Percentiles rank a stretch among this genome's conserved stretches.
These are phyloP conservation scores for Coccomyxa sp. DNA, from an alignment of 139 green algal genomes.

Conservation along the genomic window DNA sequence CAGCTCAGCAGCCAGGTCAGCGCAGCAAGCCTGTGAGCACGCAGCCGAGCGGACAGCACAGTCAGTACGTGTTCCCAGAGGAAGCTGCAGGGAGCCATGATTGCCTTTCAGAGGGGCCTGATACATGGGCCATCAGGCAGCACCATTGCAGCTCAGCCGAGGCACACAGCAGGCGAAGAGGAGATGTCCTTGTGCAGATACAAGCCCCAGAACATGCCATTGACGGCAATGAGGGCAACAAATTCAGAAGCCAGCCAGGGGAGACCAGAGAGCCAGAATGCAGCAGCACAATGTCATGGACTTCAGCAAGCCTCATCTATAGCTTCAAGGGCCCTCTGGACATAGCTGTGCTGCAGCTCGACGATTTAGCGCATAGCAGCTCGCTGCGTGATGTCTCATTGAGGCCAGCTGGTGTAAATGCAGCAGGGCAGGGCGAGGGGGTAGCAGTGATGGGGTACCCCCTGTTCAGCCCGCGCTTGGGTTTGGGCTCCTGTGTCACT, in stretches of 20 bases:
- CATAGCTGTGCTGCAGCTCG: not conserved
- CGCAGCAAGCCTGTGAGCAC: not conserved
- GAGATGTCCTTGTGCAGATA: not conserved
- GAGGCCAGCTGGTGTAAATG: not conserved
- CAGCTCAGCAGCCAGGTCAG: too few relatives aligned
- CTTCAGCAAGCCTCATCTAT: not conserved
- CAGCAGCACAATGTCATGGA: too few relatives aligned
- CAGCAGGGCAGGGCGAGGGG: not conserved
- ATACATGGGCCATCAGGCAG: too few relatives aligned
- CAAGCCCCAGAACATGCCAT: not conserved
- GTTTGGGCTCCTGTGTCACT: not conserved
- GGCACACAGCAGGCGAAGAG: too few relatives aligned
- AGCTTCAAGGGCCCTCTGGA: not conserved
- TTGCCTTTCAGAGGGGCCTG: too few relatives aligned
- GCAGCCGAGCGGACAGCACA: not conserved
- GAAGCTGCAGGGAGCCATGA: too few relatives aligned
- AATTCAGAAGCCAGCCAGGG: not conserved
- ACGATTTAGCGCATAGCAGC: not conserved
- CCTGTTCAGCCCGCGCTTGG: not conserved
- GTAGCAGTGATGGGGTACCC: not conserved
- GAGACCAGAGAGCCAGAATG: not conserved
- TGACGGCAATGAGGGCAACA: too few relatives aligned
- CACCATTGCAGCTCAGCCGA: too few relatives aligned
- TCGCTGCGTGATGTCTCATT: not conserved
- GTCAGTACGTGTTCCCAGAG: not conserved